Percentiles rank a stretch among this genome's conserved stretches.
Evolutionary conservation across 441 rosid genomes (phyloP).

Genomic region (Capsella rubella): DNA sequence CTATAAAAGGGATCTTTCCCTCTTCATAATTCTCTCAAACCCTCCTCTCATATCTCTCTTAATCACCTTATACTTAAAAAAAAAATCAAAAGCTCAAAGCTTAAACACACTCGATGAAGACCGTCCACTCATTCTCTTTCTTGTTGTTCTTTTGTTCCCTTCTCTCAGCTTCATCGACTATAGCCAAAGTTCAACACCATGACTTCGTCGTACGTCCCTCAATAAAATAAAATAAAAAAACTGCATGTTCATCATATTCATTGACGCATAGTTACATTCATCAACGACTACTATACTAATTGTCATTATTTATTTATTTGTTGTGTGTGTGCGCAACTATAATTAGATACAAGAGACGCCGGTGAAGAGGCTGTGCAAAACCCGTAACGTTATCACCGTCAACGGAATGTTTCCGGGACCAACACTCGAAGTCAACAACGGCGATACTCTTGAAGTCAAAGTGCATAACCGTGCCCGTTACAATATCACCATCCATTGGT

Average conservation of each 20-base stretch:
- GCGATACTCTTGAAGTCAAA: slow-evolving; percentile 73
- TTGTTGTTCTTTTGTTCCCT: slow-evolving; percentile 49
- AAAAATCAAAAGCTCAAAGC: neutral
- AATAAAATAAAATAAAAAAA: neutral
- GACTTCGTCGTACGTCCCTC: slow-evolving; percentile 67
- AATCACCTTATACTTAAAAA: slow-evolving; percentile 22
- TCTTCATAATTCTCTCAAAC: slow-evolving; percentile 33
- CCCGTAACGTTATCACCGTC: slow-evolving; percentile 77
- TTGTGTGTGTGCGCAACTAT: slow-evolving; percentile 9
- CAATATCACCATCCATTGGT: slow-evolving; percentile 92
- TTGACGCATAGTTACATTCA: neutral
- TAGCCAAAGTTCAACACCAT: slow-evolving; percentile 57
- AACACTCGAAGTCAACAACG: slow-evolving; percentile 73
- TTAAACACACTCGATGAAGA: slow-evolving; percentile 15
- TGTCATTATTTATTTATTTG: neutral
- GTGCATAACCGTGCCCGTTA: slow-evolving; percentile 74
- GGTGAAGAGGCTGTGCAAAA: slow-evolving; percentile 98
- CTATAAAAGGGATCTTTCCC: slow-evolving; percentile 32
- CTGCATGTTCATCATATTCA: slow-evolving; percentile 12
- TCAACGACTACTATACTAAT: neutral
- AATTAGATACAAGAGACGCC: slow-evolving; percentile 42
- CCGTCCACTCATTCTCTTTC: slow-evolving; percentile 13
- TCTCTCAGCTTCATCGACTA: slow-evolving; percentile 48
- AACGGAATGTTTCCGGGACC: slow-evolving; percentile 96
- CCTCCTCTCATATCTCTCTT: slow-evolving; percentile 26